Conservation (phyloP, 352 stramenopile species). For the Phytophthora ohioensis region DNA sequence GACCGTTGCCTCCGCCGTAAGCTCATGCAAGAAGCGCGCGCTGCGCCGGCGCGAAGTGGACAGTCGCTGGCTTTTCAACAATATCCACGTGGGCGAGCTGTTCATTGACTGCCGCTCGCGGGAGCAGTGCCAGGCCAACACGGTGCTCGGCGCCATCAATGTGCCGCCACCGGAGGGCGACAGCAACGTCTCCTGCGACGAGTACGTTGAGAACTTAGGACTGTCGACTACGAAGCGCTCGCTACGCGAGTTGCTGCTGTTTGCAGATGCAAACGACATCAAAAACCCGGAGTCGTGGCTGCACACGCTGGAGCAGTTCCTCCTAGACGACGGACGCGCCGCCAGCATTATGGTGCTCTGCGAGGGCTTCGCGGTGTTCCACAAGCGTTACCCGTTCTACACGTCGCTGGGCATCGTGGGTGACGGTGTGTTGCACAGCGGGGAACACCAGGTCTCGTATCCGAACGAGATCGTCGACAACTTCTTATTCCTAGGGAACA, state of each 20-base stretch:
- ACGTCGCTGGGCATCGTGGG: slow-evolving; percentile 40
- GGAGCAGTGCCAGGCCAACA: slow-evolving; percentile 44
- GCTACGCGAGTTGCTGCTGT: slow-evolving; percentile 64
- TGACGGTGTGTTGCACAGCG: slow-evolving; percentile 39
- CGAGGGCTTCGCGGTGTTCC: slow-evolving; percentile 54
- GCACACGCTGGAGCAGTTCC: slow-evolving; percentile 45
- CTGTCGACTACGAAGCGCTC: slow-evolving; percentile 46
- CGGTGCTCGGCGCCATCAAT: slow-evolving; percentile 61
- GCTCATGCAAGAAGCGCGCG: slow-evolving; percentile 19
- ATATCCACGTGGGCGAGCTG: slow-evolving; percentile 69
- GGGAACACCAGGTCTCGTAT: slow-evolving; percentile 58
- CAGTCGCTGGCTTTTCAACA: slow-evolving; percentile 80
- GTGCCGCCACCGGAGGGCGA: slow-evolving; percentile 53
- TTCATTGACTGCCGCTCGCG: slow-evolving; percentile 62
- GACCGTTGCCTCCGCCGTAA: background rate
- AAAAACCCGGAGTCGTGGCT: slow-evolving; percentile 43
- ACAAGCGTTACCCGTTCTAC: slow-evolving; percentile 74
- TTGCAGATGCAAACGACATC: slow-evolving; percentile 47
- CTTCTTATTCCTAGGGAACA: slow-evolving; percentile 80
- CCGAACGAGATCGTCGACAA: slow-evolving; percentile 75
- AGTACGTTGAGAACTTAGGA: slow-evolving; percentile 32
- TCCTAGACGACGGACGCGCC: slow-evolving; percentile 57
- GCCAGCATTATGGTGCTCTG: slow-evolving; percentile 54
- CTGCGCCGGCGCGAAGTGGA: slow-evolving; percentile 46
- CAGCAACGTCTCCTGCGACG: slow-evolving; percentile 13